Evolutionary conservation across 176 grass and related monocot species (phyloP), one percentile per base, ranked within the genome.

Genomic region (Bolboschoenus planiculmis): DNA sequence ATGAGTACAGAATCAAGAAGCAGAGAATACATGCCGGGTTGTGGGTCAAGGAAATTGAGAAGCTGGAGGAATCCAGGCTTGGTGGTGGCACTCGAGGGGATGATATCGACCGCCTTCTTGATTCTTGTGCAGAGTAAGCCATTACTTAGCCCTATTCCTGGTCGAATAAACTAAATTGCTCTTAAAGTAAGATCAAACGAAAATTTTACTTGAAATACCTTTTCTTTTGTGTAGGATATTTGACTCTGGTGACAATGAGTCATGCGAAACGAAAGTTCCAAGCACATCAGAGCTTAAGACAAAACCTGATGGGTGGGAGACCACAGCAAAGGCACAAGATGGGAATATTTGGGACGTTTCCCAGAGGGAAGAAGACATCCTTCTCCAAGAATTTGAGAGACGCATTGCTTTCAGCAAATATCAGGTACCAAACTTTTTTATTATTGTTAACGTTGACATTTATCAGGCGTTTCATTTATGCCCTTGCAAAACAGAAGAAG

Each of bases 361-460:
- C 65, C 89, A 99, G 84, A 86, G 86, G 4, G 91, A 99, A 85
- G 92, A 99, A 43, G 96, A 95, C 59, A 95, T 93, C 74, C 96
- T 99, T 85, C 92, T 99, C 74, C 96, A 95, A 88, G 96, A 99
- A 84, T 99, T 99, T 21, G 92, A 99, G 84, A 86, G 96, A 24
- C 83, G 92, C 24, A 95, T 93, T 13, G 90, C 96, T 87, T 99
- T 99, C 89, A 93, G 90, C 77, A 99, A 95, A 89, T 88, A 90
- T 57, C 92, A 99, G 91, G 96, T 99, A 10, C 15, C 0, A 2
- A 18, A 0, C 31, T 76, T 48, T 75, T 48, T 47, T 27, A 6
- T 74, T 15, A 15, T 48, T 74, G 37, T 8, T 13, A 81, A 82
- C 0, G 61, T 11, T 18, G 0, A 4, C 59, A 47, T 37, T n/a